These are phyloP conservation scores for Parachaetomium inaequale DNA, from an alignment of 495 filamentous ascomycete species.

Conservation along the genomic window DNA sequence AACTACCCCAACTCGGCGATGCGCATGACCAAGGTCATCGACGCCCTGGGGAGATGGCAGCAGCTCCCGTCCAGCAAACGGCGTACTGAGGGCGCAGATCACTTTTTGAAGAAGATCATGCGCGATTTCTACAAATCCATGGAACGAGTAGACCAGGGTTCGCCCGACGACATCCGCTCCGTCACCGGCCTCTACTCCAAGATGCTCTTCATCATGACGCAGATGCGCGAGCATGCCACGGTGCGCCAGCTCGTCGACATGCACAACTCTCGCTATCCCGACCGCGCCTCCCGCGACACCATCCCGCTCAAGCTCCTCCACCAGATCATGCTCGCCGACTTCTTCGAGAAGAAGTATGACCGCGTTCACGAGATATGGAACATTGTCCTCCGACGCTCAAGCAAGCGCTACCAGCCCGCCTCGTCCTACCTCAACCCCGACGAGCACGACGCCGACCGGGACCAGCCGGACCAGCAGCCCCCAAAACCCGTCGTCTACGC, in stretches of 20 bases:
- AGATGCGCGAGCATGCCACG: constrained; percentile 50
- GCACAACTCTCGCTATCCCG: constrained; percentile 41
- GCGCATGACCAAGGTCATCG: constrained; percentile 34
- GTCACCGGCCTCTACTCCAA: constrained; percentile 51
- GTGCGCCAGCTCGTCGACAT: constrained; percentile 56
- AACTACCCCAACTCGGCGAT: constrained; percentile 31
- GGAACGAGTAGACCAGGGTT: constrained; percentile 8
- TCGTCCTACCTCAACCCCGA: neutral
- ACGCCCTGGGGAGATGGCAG: constrained; percentile 35
- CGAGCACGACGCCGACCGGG: neutral
- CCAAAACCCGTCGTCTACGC: constrained; percentile 44
- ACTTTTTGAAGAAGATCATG: constrained; percentile 29
- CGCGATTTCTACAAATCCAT: constrained; percentile 25
- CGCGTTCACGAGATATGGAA: constrained; percentile 65
- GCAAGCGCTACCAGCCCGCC: constrained; percentile 34
- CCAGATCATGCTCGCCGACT: constrained; percentile 61
- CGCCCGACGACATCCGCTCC: constrained; percentile 31
- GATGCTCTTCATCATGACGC: constrained; percentile 60
- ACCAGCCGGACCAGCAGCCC: no score
- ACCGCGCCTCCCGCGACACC: constrained; percentile 24
- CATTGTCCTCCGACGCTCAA: constrained; percentile 51
- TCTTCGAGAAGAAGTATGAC: constrained; percentile 51
- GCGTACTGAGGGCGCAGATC: constrained; percentile 22
- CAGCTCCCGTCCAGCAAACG: constrained; percentile 23
- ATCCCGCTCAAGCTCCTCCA: constrained; percentile 58